These are phyloP conservation scores for Dendrocalamus latiflorus DNA, from an alignment of 202 grass and related monocot genomes.

Conservation along the genomic window DNA sequence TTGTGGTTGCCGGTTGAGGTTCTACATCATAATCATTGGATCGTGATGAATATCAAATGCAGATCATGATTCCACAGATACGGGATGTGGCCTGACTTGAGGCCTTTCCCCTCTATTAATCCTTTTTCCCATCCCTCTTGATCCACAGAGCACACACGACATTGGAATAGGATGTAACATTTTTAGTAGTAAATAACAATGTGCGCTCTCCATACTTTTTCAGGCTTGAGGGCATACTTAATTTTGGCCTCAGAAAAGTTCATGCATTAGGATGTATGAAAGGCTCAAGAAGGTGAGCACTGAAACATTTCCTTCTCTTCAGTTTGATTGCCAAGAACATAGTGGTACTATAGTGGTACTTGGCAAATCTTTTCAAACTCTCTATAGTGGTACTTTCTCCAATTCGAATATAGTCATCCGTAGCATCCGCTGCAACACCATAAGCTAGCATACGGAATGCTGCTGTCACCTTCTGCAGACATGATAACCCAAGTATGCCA, in stretches of 20 bases:
- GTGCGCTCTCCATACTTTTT: neutral
- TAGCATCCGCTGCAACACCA: too few relatives aligned
- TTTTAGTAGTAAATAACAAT: neutral
- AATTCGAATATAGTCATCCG: too few relatives aligned
- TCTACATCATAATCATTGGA: neutral
- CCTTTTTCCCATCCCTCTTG: too few relatives aligned
- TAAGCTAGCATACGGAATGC: too few relatives aligned
- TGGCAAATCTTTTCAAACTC: too few relatives aligned
- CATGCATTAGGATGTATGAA: constrained; percentile 21
- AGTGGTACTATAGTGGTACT: too few relatives aligned
- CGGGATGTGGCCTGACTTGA: neutral
- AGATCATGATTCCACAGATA: neutral
- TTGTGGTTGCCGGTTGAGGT: too few relatives aligned
- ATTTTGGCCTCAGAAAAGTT: constrained; percentile 13
- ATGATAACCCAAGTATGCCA: too few relatives aligned
- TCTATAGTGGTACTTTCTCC: too few relatives aligned
- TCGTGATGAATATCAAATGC: neutral
- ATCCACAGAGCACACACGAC: neutral
- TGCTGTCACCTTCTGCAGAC: too few relatives aligned
- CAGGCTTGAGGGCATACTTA: constrained; percentile 15
- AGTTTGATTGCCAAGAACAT: neutral
- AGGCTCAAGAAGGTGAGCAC: constrained; percentile 40
- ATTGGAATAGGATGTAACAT: neutral
- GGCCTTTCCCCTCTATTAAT: too few relatives aligned
- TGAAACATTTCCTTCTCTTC: neutral